Percentiles rank a stretch among this genome's conserved stretches.
These are phyloP conservation scores for Theobroma cacao DNA, from an alignment of 345 rosid genomes.

Conservation along the genomic window DNA sequence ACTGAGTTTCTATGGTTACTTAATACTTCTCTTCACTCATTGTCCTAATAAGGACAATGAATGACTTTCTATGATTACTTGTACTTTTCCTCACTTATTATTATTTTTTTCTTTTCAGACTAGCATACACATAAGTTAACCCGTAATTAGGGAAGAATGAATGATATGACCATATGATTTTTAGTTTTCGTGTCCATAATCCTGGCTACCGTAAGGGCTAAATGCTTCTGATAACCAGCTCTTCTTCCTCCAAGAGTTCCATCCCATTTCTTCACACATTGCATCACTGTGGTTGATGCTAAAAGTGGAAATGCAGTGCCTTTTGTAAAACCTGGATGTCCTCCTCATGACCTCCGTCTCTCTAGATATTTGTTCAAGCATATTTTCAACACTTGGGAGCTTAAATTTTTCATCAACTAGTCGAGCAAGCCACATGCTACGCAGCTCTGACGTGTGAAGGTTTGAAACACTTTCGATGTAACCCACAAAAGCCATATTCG, in stretches of 20 bases:
- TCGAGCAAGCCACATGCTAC: constrained; percentile 68
- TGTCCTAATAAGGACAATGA: too few relatives aligned
- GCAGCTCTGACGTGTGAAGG: constrained; percentile 78
- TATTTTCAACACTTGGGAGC: constrained; percentile 64
- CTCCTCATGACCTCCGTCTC: constrained; percentile 62
- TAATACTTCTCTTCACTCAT: too few relatives aligned
- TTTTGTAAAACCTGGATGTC: constrained; percentile 69
- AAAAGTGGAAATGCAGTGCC: constrained; percentile 85
- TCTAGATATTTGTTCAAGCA: constrained; percentile 49
- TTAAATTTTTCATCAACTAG: constrained; percentile 50
- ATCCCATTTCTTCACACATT: constrained; percentile 78
- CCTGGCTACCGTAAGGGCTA: constrained; percentile 71
- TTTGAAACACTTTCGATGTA: constrained; percentile 74
- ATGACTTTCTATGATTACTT: not conserved
- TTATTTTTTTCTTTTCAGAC: not conserved
- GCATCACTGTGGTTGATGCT: constrained; percentile 88
- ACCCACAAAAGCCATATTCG: constrained; percentile 79
- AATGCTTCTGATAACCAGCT: constrained; percentile 67
- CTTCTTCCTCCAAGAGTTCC: constrained; percentile 67
- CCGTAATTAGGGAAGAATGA: too few relatives aligned
- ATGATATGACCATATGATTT: too few relatives aligned
- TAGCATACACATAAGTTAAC: too few relatives aligned
- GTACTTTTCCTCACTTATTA: not conserved
- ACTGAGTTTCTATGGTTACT: too few relatives aligned
- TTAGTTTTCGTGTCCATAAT: constrained; percentile 30